Conservation (phyloP, 129 eudicot genomes). For the Lonicera japonica region DNA sequence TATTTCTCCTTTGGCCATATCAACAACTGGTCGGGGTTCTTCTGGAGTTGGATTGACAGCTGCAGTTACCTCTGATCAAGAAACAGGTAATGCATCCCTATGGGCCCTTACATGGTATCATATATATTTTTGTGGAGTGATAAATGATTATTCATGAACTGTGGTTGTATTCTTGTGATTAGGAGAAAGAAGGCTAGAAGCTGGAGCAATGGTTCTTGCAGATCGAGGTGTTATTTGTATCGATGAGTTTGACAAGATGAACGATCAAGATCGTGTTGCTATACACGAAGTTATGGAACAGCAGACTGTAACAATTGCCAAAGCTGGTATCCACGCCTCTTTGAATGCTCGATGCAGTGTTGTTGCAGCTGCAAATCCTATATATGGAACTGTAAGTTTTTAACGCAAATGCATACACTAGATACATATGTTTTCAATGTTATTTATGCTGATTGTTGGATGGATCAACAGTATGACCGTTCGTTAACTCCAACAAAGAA, state of each 20-base stretch:
- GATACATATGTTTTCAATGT: slow-evolving; percentile 9
- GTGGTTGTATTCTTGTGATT: background rate
- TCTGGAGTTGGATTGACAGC: slow-evolving; percentile 99
- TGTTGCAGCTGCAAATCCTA: slow-evolving; percentile 99
- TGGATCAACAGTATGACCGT: slow-evolving; percentile 76
- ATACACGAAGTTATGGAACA: slow-evolving; percentile 99
- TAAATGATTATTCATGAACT: background rate
- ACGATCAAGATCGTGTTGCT: slow-evolving; percentile 98
- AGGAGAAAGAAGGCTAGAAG: slow-evolving; percentile 99
- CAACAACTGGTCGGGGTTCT: slow-evolving; percentile 99
- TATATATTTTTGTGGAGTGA: background rate
- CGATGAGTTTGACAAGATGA: slow-evolving; percentile 99
- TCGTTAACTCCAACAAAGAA: slow-evolving; percentile 96
- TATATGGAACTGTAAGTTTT: slow-evolving; percentile 87
- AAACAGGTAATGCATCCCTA: slow-evolving; percentile 58
- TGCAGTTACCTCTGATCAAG: slow-evolving; percentile 98
- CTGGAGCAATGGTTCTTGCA: slow-evolving; percentile 99
- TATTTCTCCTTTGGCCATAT: slow-evolving; percentile 94
- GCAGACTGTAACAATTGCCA: slow-evolving; percentile 98
- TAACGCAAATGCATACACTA: background rate
- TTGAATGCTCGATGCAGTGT: slow-evolving; percentile 99
- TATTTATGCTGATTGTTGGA: slow-evolving; percentile 4
- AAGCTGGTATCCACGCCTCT: slow-evolving; percentile 98
- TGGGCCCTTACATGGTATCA: background rate
- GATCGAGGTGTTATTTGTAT: slow-evolving; percentile 97